phyloP scores from a whole-genome alignment of 345 rosid species.

The Brassica nigra region DNA sequence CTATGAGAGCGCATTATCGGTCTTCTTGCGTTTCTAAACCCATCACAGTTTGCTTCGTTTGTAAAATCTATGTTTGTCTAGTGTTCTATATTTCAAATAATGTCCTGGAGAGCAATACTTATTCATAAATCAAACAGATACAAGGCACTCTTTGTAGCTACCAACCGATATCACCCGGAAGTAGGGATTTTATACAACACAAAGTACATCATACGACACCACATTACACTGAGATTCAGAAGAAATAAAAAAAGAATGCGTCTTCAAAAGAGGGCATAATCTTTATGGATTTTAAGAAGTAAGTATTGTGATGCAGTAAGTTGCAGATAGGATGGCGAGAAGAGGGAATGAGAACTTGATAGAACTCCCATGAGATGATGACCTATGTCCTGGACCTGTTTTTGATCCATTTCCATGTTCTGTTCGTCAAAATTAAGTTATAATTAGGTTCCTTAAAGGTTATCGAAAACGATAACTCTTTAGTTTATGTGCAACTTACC shows the following conservation, averaged over 20 bases:
- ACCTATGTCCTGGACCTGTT: conserved; percentile 48
- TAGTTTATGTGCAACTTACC: conserved; percentile 44
- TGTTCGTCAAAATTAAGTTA: conserved; percentile 8
- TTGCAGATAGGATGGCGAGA: conserved; percentile 48
- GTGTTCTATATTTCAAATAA: neutral
- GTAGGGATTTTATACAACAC: neutral
- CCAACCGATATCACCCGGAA: conserved; percentile 14
- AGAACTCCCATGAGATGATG: conserved; percentile 56
- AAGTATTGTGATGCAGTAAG: conserved; percentile 44
- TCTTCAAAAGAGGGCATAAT: conserved; percentile 14
- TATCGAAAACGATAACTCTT: neutral
- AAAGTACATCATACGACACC: neutral
- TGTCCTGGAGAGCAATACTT: neutral
- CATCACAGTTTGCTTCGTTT: neutral
- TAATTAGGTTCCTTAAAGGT: neutral
- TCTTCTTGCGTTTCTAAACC: too few relatives aligned
- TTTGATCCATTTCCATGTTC: conserved; percentile 59
- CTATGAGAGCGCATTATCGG: too few relatives aligned
- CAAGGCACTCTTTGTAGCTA: conserved; percentile 41
- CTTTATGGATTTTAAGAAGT: conserved; percentile 15
- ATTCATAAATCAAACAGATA: conserved; percentile 42
- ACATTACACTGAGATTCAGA: neutral
- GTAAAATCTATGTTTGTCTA: neutral
- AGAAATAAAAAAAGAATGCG: neutral
- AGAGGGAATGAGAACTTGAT: conserved; percentile 49